Conservation (phyloP, 345 rosid species). For the Clarkia xantiana region DNA sequence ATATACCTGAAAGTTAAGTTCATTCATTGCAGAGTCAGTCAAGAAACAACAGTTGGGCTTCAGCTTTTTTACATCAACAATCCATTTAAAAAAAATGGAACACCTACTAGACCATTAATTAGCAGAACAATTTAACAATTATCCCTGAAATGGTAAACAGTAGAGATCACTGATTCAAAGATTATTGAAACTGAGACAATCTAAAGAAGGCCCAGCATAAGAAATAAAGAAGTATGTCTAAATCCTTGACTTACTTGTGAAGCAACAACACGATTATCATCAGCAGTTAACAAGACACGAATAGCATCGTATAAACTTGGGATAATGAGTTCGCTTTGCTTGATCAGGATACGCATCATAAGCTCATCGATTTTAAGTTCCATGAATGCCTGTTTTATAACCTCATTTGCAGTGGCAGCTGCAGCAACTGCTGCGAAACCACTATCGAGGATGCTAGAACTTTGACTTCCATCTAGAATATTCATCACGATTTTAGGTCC, state of each 20-base stretch:
- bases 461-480: constrained; percentile 30
- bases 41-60: neutral
- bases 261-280: constrained; percentile 89
- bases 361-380: constrained; percentile 68
- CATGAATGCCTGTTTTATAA: constrained; percentile 67
- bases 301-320: constrained; percentile 60
- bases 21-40: neutral
- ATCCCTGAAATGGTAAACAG: no score
- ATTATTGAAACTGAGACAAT: neutral
- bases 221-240: neutral
- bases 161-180: neutral
- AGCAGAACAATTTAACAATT: no score
- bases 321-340: constrained; percentile 23
- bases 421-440: constrained; percentile 64
- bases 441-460: constrained; percentile 30
- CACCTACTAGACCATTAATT: neutral
- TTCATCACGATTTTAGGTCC: constrained; percentile 47
- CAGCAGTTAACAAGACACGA: constrained; percentile 60
- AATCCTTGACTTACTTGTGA: constrained; percentile 56
- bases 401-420: constrained; percentile 75
- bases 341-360: constrained; percentile 42
- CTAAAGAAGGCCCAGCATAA: neutral
- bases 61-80: no score
- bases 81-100: neutral
- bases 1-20: constrained; percentile 47